Percentiles rank a stretch among this genome's conserved stretches.
phyloP scores from a whole-genome alignment of 192 early-diverging fungal genomes.

The Coemansia sp. region DNA sequence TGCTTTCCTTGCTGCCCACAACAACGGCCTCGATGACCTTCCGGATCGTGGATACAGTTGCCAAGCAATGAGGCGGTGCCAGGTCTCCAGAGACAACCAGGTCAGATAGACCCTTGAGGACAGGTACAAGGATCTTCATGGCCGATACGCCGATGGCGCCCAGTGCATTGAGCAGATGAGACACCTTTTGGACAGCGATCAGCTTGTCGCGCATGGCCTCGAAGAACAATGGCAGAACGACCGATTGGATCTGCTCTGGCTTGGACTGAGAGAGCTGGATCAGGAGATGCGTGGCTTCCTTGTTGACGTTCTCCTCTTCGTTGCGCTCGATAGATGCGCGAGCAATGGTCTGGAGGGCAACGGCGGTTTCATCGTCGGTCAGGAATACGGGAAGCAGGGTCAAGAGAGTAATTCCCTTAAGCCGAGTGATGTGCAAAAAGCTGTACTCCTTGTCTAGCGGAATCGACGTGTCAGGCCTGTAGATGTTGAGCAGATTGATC shows the following conservation, averaged over 20 bases:
- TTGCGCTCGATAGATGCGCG: slow-evolving; percentile 44
- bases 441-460: slow-evolving; percentile 69
- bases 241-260: slow-evolving; percentile 24
- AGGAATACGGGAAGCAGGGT: slow-evolving; percentile 59
- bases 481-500: slow-evolving; percentile 71
- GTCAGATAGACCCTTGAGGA: slow-evolving; percentile 21
- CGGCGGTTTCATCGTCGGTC: slow-evolving; percentile 53
- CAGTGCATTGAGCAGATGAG: slow-evolving; percentile 41
- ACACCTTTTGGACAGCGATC: slow-evolving; percentile 24
- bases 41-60: slow-evolving; percentile 31
- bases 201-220: slow-evolving; percentile 32
- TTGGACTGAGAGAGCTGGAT: slow-evolving; percentile 45
- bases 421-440: slow-evolving; percentile 64
- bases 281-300: slow-evolving; percentile 47
- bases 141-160: slow-evolving; percentile 47
- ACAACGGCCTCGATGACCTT: slow-evolving; percentile 39
- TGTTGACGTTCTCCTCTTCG: slow-evolving; percentile 52
- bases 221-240: slow-evolving; percentile 45
- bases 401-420: slow-evolving; percentile 70
- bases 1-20: neutral
- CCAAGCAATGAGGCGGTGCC: slow-evolving; percentile 17
- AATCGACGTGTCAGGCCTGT: slow-evolving; percentile 61
- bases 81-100: slow-evolving; percentile 16
- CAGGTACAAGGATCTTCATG: slow-evolving; percentile 14
- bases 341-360: slow-evolving; percentile 43